Base-by-base conservation (phyloP, 225 moss, liverwort and hornwort species). In the Climacium dendroides region DNA sequence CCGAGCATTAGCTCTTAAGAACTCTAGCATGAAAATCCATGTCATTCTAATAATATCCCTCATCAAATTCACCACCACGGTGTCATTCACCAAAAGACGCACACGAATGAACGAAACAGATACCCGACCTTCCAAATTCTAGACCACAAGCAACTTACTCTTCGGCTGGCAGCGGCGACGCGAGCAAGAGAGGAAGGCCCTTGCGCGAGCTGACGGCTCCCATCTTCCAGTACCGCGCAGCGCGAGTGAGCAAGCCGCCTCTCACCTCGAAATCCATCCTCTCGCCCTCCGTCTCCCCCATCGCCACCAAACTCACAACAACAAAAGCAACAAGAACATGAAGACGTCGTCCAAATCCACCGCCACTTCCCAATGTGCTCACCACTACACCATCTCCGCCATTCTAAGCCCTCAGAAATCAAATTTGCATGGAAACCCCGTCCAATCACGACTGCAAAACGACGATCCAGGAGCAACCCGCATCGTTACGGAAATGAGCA, bases 101-200 rank as follows among this genome's bases (percentile, higher is more conserved):
- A 86, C 25, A 61, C 11, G 5, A 55, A 32, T 20, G 34, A 39
- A 6, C 3, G 9, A 75, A 65, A 66, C 14, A n/a, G 15, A 32
- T 3, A 47, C 48, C 48, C 74, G 54, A 41, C 29, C 34, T 88
- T 67, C 28, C 9, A 25, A 57, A 84, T 81, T 83, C 86, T 71
- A 84, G 72, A 50, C 48, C 62, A 37, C 34, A 64, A 50, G 37
- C 23, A 35, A 50, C 91, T 88, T 72, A 94, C 94, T 90, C 92
- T 24, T 80, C 85, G 58, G 85, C 67, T 83, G 92, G 47, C 43
- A 92, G 54, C 59, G 92, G 87, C 58, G 87, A 90, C 13, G 92
- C 85, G 64, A 92, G 88, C 84, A 94, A 83, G 52, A 94, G 91
- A 69, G 94, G 94, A 52, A 94, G 91, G 80, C 94, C 94, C 83